A percentile compares a stretch with the other conserved stretches of the same genome.
Evolutionary conservation across 1,284 basidiomycete genomes (phyloP).

Genomic region (Anthracocystis walkeri): DNA sequence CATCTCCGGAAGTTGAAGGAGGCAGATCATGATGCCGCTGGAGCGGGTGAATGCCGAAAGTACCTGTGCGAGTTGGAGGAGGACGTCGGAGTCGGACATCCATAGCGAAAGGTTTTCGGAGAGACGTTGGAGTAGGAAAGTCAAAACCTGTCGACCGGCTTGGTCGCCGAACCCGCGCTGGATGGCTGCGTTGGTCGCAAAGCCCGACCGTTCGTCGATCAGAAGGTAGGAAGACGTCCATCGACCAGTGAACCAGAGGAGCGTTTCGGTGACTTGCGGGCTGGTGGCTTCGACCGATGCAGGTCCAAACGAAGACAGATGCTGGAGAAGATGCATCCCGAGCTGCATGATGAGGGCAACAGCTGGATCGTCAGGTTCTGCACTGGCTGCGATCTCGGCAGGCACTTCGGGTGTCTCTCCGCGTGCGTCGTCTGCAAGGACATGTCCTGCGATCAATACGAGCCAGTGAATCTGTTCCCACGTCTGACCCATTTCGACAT

Average conservation of each 20-base stretch:
- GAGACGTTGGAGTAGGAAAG: conserved; percentile 55
- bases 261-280: conserved; percentile 60
- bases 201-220: conserved; percentile 28
- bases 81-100: conserved; percentile 61
- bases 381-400: conserved; percentile 30
- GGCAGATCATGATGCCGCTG: conserved; percentile 53
- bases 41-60: conserved; percentile 57
- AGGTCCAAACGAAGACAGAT: conserved; percentile 40
- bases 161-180: conserved; percentile 47
- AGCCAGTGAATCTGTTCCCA: conserved; percentile 68
- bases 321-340: conserved; percentile 53
- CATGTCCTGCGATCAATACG: conserved; percentile 55
- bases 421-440: conserved; percentile 54
- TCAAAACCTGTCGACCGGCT: conserved; percentile 53
- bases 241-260: conserved; percentile 61
- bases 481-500: conserved; percentile 38
- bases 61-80: conserved; percentile 56
- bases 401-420: conserved; percentile 59
- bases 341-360: conserved; percentile 50
- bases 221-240: conserved; percentile 64
- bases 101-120: conserved; percentile 59
- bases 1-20: conserved; percentile 56
- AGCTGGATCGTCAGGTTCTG: conserved; percentile 32
- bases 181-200: conserved; percentile 41
- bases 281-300: conserved; percentile 47